Percentiles rank a stretch among this genome's conserved stretches.
These are phyloP conservation scores for Sabuloglossum arenarium DNA, from an alignment of 495 filamentous ascomycete species.

Conservation along the genomic window DNA sequence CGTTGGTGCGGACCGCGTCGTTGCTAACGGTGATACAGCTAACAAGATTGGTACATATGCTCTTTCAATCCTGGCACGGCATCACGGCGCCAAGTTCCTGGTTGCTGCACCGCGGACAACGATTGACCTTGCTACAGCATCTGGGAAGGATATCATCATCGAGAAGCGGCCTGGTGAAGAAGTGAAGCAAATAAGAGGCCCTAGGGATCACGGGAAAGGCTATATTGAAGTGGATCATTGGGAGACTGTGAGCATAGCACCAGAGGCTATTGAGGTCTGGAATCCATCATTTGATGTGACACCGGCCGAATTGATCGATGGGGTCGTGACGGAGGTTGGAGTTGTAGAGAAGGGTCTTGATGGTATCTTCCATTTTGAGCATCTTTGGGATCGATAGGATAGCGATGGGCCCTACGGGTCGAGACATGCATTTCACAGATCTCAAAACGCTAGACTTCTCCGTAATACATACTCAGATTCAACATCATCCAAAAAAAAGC, in stretches of 20 bases:
- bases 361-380: conserved; percentile 66
- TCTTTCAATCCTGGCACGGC: conserved; percentile 63
- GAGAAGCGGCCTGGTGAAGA: conserved; percentile 67
- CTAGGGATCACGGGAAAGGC: conserved; percentile 28
- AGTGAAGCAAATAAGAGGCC: conserved; percentile 61
- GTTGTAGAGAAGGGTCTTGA: conserved; percentile 57
- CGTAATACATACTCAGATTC: too few relatives aligned
- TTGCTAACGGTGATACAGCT: conserved; percentile 89
- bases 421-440: too few relatives aligned
- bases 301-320: conserved; percentile 69
- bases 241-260: conserved; percentile 54
- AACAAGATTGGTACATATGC: conserved; percentile 98
- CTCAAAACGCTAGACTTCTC: too few relatives aligned
- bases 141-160: conserved; percentile 61
- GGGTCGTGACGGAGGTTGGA: conserved; percentile 80
- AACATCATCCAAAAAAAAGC: too few relatives aligned
- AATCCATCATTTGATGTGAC: conserved; percentile 96
- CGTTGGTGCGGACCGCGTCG: conserved; percentile 88
- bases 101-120: conserved; percentile 89
- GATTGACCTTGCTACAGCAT: conserved; percentile 63
- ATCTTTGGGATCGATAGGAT: too few relatives aligned
- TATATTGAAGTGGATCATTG: conserved; percentile 16
- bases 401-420: too few relatives aligned
- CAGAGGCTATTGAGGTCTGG: conserved; percentile 67
- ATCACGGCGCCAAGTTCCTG: conserved; percentile 83